Evolutionary conservation across 805 yeast genomes (phyloP), one percentile per base, ranked within the genome.

Genomic region (Priceomyces medius): DNA sequence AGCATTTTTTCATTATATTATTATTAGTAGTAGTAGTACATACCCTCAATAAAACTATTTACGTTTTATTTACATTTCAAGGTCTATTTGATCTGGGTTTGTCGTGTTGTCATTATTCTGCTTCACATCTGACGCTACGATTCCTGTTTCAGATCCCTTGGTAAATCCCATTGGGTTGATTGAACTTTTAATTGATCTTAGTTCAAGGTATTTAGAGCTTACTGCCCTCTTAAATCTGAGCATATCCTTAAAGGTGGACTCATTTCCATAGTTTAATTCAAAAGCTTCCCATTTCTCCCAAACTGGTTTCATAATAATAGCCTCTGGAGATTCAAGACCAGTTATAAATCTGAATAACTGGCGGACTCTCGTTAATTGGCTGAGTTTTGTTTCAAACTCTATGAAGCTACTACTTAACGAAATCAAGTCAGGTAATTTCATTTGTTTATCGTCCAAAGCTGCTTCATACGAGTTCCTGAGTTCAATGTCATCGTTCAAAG

Each of bases 241-340:
- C 90, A 89, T 83, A 16, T 81, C 83, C 51, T 85, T 88, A 58
- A 77, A 88, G 0, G 85, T 77, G 3, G 71, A 73, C 53, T 85
- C 93, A 44, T 75, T 65, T 3, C 98, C 98, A 57, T 77, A 50
- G 10, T 75, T 69, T 24, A 85, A 57, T 56, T 90, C 98, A 58
- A 89, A 88, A 8, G 66, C 56, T 40, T 81, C 81, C 95, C 96
- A 90, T 20, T 61, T 59, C 1, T 63, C 63, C 95, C 96, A 88
- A 1, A 56, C 37, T 6, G 37, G 42, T 43, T 49, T 31, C 23
- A 55, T 38, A 2, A 42, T 42, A 14, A 44, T 34, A 3, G 48
- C 38, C 9, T 48, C 48, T 0, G 66, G 64, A 26, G 55, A 55
- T 1, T 56, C 46, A 23, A 62, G 50, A 4, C 50, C 40, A 8